These are phyloP conservation scores for Penicillium paradoxum DNA, from an alignment of 495 filamentous ascomycete species.

Conservation along the genomic window DNA sequence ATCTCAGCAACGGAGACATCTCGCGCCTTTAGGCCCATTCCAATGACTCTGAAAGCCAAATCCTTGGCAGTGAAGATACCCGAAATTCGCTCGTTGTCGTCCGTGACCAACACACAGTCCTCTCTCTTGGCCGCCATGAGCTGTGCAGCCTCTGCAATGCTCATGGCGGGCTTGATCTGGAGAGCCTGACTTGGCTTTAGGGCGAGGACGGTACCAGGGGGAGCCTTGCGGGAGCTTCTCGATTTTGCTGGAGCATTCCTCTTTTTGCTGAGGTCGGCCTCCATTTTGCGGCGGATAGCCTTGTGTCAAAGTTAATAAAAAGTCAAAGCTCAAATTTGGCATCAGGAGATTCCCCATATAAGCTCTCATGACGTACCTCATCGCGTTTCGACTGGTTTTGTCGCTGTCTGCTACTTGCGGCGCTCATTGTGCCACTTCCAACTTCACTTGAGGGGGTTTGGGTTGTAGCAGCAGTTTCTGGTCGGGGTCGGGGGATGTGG, in stretches of 20 bases:
- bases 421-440: slow-evolving; percentile 56
- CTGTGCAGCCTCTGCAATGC: slow-evolving; percentile 93
- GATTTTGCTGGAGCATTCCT: slow-evolving; percentile 71
- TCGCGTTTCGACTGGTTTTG: slow-evolving; percentile 95
- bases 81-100: slow-evolving; percentile 94
- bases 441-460: slow-evolving; percentile 56
- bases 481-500: slow-evolving; percentile 77
- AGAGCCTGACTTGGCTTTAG: slow-evolving; percentile 92
- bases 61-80: slow-evolving; percentile 99
- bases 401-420: slow-evolving; percentile 73
- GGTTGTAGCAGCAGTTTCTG: slow-evolving; percentile 53
- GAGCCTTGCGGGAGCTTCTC: slow-evolving; percentile 83
- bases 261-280: slow-evolving; percentile 97
- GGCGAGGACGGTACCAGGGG: slow-evolving; percentile 91
- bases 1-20: slow-evolving; percentile 93
- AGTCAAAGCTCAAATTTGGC: neutral
- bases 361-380: slow-evolving; percentile 63
- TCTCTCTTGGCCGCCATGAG: slow-evolving; percentile 98
- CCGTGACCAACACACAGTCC: slow-evolving; percentile 98
- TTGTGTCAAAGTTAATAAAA: slow-evolving; percentile 29
- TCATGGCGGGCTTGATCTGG: slow-evolving; percentile 94
- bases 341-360: neutral
- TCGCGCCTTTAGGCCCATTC: slow-evolving; percentile 82
- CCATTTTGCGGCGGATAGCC: slow-evolving; percentile 95
- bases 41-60: slow-evolving; percentile 93